Percentiles rank a stretch among this genome's conserved stretches.
phyloP scores from a whole-genome alignment of 768 basidiomycete genomes.

The Pisolithus marmoratus region DNA sequence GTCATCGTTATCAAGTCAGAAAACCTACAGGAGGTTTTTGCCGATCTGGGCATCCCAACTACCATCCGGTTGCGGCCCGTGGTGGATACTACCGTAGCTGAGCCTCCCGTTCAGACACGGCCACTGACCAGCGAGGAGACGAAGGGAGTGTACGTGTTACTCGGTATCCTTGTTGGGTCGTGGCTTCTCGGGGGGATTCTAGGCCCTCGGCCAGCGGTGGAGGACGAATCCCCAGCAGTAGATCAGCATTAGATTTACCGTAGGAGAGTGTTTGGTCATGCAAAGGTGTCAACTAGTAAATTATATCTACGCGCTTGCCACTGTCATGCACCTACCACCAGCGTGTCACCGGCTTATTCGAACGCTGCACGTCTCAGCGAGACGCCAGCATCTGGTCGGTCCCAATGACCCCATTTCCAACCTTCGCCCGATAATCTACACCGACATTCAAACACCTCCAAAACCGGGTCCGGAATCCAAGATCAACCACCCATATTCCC shows the following conservation, averaged over 20 bases:
- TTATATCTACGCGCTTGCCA: no score
- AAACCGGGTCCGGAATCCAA: conserved; percentile 27
- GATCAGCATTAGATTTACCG: conserved; percentile 11
- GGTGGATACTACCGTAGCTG: conserved; percentile 14
- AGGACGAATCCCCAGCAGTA: conserved; percentile 9
- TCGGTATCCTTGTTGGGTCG: conserved; percentile 44
- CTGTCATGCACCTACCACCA: not conserved
- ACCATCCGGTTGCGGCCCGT: conserved; percentile 22
- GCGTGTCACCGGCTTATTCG: conserved; percentile 7
- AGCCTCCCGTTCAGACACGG: conserved; percentile 20
- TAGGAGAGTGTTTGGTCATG: not conserved
- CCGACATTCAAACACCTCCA: conserved; percentile 38
- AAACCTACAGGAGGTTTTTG: conserved; percentile 27
- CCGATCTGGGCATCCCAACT: conserved; percentile 33
- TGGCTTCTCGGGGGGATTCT: conserved; percentile 38
- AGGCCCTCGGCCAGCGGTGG: conserved; percentile 6
- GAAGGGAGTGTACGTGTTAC: conserved; percentile 42
- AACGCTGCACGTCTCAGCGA: conserved; percentile 21
- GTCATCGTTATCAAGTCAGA: conserved; percentile 13
- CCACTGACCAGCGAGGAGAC: conserved; percentile 39
- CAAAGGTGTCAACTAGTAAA: no score
- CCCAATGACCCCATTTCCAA: conserved; percentile 77
- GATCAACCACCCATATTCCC: conserved; percentile 66
- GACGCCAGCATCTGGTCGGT: conserved; percentile 42
- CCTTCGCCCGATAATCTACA: conserved; percentile 74